Evolutionary conservation across 2,329 filamentous ascomycete genomes (phyloP).

Genomic region (Penicillium palitans): DNA sequence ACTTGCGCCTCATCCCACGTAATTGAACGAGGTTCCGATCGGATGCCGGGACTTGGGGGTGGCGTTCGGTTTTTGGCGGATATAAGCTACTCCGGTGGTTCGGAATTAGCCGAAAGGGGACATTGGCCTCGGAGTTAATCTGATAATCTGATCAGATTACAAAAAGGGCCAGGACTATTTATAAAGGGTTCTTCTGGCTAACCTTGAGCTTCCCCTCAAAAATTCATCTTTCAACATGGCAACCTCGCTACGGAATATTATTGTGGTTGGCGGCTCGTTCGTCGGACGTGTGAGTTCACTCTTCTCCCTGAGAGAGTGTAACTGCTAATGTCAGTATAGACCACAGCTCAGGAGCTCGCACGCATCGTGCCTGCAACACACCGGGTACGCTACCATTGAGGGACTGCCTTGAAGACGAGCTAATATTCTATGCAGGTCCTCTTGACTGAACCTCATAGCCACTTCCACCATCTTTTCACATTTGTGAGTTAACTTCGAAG

Average conservation of each 20-base stretch:
- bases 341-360: slow-evolving; percentile 39
- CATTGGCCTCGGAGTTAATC: slow-evolving; percentile 1
- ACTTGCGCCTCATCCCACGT: neutral
- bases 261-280: slow-evolving; percentile 40
- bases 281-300: slow-evolving; percentile 33
- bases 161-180: neutral
- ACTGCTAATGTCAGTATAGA: slow-evolving; percentile 19
- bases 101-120: neutral
- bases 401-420: neutral
- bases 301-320: neutral
- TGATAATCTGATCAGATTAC: slow-evolving; percentile 7
- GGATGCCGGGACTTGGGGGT: neutral
- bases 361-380: slow-evolving; percentile 37
- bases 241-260: slow-evolving; percentile 33
- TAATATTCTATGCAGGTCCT: slow-evolving; percentile 27
- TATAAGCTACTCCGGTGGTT: neutral
- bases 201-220: neutral
- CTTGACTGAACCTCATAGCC: slow-evolving; percentile 37
- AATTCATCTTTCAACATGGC: slow-evolving; percentile 25
- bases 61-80: neutral
- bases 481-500: slow-evolving; percentile 28
- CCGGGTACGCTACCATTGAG: slow-evolving; percentile 23
- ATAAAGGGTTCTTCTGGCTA: neutral
- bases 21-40: neutral
- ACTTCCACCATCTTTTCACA: slow-evolving; percentile 40